Percentiles rank a stretch among this genome's conserved stretches.
These are phyloP conservation scores for Aspergillus pseudoterreus DNA, from an alignment of 2,329 filamentous ascomycete genomes.

Conservation along the genomic window DNA sequence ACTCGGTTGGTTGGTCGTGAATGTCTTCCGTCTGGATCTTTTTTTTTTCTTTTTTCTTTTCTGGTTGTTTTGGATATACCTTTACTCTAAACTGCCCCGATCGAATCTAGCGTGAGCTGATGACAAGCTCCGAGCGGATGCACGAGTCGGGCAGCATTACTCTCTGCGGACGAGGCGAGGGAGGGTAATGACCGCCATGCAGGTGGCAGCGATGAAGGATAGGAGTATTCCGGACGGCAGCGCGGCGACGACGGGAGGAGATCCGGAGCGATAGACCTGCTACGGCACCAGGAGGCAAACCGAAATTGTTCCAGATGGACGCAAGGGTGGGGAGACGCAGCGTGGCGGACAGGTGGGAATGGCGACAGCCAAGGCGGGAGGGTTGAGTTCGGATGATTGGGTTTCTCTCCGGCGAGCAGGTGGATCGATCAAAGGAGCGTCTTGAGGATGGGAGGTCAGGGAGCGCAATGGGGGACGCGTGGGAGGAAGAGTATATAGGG, in stretches of 20 bases:
- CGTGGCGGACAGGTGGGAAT: not conserved
- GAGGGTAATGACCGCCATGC: slow-evolving; percentile 16
- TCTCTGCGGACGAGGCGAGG: slow-evolving; percentile 15
- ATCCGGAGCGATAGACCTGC: slow-evolving; percentile 25
- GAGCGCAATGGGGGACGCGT: slow-evolving; percentile 1
- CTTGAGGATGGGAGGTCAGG: slow-evolving; percentile 12
- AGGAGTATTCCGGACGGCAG: slow-evolving; percentile 30
- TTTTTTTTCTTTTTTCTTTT: not conserved
- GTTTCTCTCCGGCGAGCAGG: not conserved
- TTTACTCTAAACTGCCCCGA: slow-evolving; percentile 2
- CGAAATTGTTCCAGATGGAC: slow-evolving; percentile 8
- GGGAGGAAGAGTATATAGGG: slow-evolving; percentile 8
- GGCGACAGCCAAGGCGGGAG: slow-evolving; percentile 6
- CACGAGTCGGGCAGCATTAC: slow-evolving; percentile 33
- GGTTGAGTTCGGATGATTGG: not conserved
- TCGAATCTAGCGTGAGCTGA: slow-evolving; percentile 21
- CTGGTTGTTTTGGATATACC: not conserved
- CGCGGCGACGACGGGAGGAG: slow-evolving; percentile 14
- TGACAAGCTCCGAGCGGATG: slow-evolving; percentile 19
- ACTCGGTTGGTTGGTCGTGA: not conserved
- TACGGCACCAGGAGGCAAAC: slow-evolving; percentile 28
- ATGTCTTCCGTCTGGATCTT: not conserved
- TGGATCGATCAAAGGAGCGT: slow-evolving; percentile 2
- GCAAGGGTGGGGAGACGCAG: slow-evolving; percentile 8
- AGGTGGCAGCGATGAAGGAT: slow-evolving; percentile 7